These are phyloP conservation scores for Warburgia ugandensis DNA, from an alignment of 164 flowering plant genomes.

Conservation along the genomic window DNA sequence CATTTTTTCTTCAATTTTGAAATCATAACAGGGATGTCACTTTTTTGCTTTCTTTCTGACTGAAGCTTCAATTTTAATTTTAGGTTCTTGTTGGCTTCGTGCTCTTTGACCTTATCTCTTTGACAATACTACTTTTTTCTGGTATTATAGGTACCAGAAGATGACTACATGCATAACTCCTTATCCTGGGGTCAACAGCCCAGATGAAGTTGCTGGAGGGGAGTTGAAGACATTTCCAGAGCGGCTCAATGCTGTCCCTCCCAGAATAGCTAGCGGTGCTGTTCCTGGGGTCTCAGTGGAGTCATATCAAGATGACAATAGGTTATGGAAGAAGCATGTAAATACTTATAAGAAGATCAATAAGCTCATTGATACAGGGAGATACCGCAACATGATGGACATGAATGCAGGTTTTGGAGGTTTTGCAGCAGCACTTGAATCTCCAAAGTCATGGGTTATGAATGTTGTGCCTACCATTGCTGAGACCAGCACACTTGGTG, in stretches of 20 bases:
- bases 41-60: too few species aligned
- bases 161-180: conserved; percentile 81
- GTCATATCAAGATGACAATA: conserved; percentile 62
- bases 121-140: neutral
- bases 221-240: conserved; percentile 64
- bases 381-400: conserved; percentile 92
- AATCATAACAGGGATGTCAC: too few species aligned
- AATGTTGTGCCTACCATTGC: conserved; percentile 93
- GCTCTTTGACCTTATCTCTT: neutral
- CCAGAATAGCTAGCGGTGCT: conserved; percentile 70
- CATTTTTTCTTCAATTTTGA: too few species aligned
- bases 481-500: conserved; percentile 66
- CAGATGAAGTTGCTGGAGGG: conserved; percentile 53
- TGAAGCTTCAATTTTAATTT: too few species aligned
- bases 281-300: conserved; percentile 70
- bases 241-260: conserved; percentile 73
- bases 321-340: conserved; percentile 78
- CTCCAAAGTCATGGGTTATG: conserved; percentile 85
- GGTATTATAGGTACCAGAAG: conserved; percentile 66
- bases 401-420: conserved; percentile 96
- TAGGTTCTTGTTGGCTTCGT: too few species aligned
- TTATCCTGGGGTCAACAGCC: conserved; percentile 38
- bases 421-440: conserved; percentile 76
- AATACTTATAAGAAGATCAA: conserved; percentile 64
- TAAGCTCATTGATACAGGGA: conserved; percentile 61